These are phyloP conservation scores for Boletellus dicymbophilus DNA, from an alignment of 1,284 basidiomycete species.

Conservation along the genomic window DNA sequence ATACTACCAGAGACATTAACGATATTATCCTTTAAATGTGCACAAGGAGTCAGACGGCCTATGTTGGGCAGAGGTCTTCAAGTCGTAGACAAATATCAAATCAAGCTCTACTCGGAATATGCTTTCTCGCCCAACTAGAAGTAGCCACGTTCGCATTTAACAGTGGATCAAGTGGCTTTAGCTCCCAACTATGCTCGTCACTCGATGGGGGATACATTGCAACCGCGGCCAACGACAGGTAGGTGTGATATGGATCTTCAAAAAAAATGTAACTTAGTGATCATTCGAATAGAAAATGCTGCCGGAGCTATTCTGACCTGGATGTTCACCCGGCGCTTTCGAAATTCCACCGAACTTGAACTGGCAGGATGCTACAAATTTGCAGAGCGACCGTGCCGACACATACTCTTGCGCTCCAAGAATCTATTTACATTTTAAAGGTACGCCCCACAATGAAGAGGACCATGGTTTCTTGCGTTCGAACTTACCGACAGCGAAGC, in stretches of 20 bases:
- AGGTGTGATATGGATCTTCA: slow-evolving; percentile 88
- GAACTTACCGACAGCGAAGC: slow-evolving; percentile 68
- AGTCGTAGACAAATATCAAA: too few relatives aligned
- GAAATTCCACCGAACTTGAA: slow-evolving; percentile 85
- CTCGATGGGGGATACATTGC: slow-evolving; percentile 59
- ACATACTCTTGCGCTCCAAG: slow-evolving; percentile 59
- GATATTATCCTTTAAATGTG: background rate
- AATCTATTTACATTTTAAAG: slow-evolving; percentile 65
- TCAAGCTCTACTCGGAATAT: slow-evolving; percentile 39
- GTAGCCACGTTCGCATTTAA: slow-evolving; percentile 72
- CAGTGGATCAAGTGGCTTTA: slow-evolving; percentile 62
- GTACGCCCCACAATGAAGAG: background rate
- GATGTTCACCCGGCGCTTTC: slow-evolving; percentile 76
- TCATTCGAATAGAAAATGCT: background rate
- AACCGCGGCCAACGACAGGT: slow-evolving; percentile 82
- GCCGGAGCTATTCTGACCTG: slow-evolving; percentile 53
- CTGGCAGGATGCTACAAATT: slow-evolving; percentile 76
- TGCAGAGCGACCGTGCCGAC: slow-evolving; percentile 52
- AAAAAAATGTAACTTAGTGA: slow-evolving; percentile 8
- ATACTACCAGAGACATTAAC: slow-evolving; percentile 43
- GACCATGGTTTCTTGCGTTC: background rate
- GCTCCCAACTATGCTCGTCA: slow-evolving; percentile 49
- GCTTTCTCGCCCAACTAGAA: slow-evolving; percentile 59
- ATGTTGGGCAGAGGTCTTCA: too few relatives aligned
- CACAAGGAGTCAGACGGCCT: too few relatives aligned